These are phyloP conservation scores for Samsoniella hepiali DNA, from an alignment of 2,329 filamentous ascomycete species.

Conservation along the genomic window DNA sequence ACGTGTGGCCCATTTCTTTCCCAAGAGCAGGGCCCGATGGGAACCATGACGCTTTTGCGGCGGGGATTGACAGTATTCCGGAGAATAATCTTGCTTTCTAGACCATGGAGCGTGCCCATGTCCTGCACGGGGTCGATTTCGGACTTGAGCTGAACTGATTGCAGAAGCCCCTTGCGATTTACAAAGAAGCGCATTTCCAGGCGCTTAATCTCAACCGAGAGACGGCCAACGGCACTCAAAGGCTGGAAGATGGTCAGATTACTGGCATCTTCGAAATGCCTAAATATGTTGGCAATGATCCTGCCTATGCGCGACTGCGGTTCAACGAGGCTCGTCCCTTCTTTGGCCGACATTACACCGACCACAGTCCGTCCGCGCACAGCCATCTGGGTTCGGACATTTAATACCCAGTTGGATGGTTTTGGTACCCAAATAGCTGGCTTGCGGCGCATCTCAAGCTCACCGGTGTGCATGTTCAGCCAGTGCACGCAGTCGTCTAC, in stretches of 20 bases:
- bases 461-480: slow-evolving; percentile 43
- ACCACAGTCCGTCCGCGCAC: background rate
- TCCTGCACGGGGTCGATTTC: slow-evolving; percentile 58
- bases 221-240: background rate
- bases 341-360: background rate
- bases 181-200: slow-evolving; percentile 54
- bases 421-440: slow-evolving; percentile 31
- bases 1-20: slow-evolving; percentile 41
- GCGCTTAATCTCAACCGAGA: slow-evolving; percentile 49
- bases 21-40: slow-evolving; percentile 40
- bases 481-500: slow-evolving; percentile 56
- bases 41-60: slow-evolving; percentile 52
- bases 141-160: slow-evolving; percentile 46
- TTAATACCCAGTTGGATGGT: slow-evolving; percentile 33
- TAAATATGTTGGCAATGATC: slow-evolving; percentile 43
- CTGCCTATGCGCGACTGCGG: slow-evolving; percentile 41
- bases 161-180: slow-evolving; percentile 39
- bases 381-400: slow-evolving; percentile 26
- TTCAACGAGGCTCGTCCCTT: slow-evolving; percentile 41
- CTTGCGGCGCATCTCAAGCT: slow-evolving; percentile 50
- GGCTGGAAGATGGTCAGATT: slow-evolving; percentile 38
- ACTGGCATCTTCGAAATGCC: slow-evolving; percentile 31
- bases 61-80: slow-evolving; percentile 38
- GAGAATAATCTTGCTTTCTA: slow-evolving; percentile 57
- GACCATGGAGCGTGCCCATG: slow-evolving; percentile 56